Conservation (phyloP, 139 green algal species). For the Eudorina sp. region DNA sequence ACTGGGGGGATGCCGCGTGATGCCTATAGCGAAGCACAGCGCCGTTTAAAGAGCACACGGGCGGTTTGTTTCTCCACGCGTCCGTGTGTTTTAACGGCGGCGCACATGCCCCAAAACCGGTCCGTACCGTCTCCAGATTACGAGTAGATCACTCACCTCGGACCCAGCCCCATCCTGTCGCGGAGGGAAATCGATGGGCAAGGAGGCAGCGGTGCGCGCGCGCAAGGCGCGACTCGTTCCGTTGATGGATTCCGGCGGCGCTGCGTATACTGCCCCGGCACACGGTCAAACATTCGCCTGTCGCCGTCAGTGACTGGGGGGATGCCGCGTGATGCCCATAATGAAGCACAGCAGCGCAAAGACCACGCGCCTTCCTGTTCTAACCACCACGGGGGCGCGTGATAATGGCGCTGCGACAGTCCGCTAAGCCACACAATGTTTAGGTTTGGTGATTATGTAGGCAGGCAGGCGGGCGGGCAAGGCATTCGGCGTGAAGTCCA, state of each 20-base stretch:
- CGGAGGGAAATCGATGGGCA: too few relatives aligned
- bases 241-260: too few relatives aligned
- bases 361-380: slow-evolving; percentile 24
- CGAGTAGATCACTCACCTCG: too few relatives aligned
- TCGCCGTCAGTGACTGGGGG: slow-evolving; percentile 37
- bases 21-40: not conserved
- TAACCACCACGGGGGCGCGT: slow-evolving; percentile 5
- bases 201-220: too few relatives aligned
- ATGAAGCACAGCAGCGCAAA: not conserved
- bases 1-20: slow-evolving; percentile 46
- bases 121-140: too few relatives aligned
- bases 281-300: slow-evolving; percentile 51
- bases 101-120: too few relatives aligned
- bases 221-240: too few relatives aligned
- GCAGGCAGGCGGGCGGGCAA: too few relatives aligned
- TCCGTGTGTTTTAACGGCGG: not conserved
- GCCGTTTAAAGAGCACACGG: not conserved
- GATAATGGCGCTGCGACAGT: slow-evolving; percentile 45
- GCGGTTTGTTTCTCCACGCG: not conserved
- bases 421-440: not conserved
- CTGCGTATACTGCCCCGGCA: not conserved
- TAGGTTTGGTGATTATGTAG: too few relatives aligned
- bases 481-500: too few relatives aligned
- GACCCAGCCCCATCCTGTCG: too few relatives aligned
- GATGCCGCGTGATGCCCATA: slow-evolving; percentile 31